Evolutionary conservation across 768 basidiomycete genomes (phyloP).

Genomic region (Xerocomellus amylosporus): DNA sequence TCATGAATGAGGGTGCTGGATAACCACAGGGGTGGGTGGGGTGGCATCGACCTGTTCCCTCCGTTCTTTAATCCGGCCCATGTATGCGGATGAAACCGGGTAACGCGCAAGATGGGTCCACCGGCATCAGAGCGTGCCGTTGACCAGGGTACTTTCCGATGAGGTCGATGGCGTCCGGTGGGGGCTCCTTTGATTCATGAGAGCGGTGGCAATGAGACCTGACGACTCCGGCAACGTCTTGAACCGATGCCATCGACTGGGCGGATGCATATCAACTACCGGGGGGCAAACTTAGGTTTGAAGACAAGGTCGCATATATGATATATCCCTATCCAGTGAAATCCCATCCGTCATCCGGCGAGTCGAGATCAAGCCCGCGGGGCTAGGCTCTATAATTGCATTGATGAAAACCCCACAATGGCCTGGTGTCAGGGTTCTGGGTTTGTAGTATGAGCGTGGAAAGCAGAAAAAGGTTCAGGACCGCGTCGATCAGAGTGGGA

Average conservation of each 20-base stretch:
- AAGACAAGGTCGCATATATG: slow-evolving; percentile 3
- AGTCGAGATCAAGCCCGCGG: background rate
- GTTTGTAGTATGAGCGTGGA: slow-evolving; percentile 4
- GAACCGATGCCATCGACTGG: background rate
- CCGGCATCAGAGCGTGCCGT: background rate
- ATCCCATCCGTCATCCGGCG: background rate
- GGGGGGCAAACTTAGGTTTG: slow-evolving; percentile 8
- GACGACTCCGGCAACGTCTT: background rate
- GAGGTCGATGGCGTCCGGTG: background rate
- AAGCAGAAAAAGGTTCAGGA: slow-evolving; percentile 1
- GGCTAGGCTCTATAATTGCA: slow-evolving; percentile 3
- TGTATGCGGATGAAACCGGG: background rate
- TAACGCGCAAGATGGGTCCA: background rate
- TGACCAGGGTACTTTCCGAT: slow-evolving; percentile 3
- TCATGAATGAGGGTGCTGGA: background rate
- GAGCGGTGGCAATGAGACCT: background rate
- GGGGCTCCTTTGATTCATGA: background rate
- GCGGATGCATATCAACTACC: background rate
- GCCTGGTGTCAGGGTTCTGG: slow-evolving; percentile 9
- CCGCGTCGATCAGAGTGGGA: background rate
- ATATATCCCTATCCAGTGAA: background rate
- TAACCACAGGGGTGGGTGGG: background rate
- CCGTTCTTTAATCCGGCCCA: background rate
- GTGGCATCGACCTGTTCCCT: background rate
- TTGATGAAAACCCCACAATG: slow-evolving; percentile 7